Base-by-base conservation (phyloP, 2,329 filamentous ascomycete genomes). In the Cladophialophora bantiana region DNA sequence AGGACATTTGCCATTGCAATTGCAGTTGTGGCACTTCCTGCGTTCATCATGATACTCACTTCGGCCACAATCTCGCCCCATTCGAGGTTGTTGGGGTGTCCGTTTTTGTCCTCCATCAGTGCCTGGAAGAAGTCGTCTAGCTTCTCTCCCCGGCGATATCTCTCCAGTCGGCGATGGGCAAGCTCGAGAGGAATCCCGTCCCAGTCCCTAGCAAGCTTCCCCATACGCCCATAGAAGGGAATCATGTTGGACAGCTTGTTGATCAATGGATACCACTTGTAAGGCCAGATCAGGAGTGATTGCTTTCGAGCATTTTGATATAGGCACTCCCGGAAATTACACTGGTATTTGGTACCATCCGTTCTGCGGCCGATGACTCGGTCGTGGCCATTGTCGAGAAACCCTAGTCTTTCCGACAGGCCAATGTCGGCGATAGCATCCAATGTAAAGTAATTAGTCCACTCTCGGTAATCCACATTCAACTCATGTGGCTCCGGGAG, bases 91-190 rank as follows among this genome's bases (percentile, higher is more conserved):
- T 79, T 75, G 2, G 78, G 72, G 4, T 73, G 72, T 5, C 79
- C 80, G 35, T 78, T 38, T 26, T 65, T 65, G 35, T 74, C 59
- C 77, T 81, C 59, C 82, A 65, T 54, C 6, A 65, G n/a, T 0
- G 79, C 77, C 60, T 82, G 77, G 77, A 87, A 86, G 74, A 87
- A 86, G 69, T 87, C 85, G 59, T 84, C 81, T 0, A 86, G 77
- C 67, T 83, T 83, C 74, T 87, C 84, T n/a, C 84, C 83, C 0
- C 73, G 74, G 18, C 78, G 74, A 69, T 85, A 84, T 2, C 83
- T 76, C 63, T 79, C 71, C 13, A 85, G 72, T 1, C 83, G 79
- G 45, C 81, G 72, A 1, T 75, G 77, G 0, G 83, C 78, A 1
- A 80, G 80, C 55, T 81, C 78, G 18, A 78, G 75, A 0, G 82